These are phyloP conservation scores for Rhododendron simsii DNA, from an alignment of 148 eudicot species.

Conservation along the genomic window DNA sequence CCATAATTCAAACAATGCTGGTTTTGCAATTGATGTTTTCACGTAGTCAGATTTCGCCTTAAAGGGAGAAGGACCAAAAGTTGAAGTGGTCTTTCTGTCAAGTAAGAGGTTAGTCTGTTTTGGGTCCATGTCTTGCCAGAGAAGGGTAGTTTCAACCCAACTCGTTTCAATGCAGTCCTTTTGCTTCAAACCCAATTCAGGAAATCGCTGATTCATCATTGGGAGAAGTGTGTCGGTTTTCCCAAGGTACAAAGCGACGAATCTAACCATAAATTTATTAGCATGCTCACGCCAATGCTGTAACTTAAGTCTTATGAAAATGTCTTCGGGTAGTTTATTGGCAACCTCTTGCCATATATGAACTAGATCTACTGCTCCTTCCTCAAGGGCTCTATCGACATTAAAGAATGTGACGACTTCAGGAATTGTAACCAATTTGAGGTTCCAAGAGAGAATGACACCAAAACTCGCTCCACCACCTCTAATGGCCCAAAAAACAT, in stretches of 20 bases:
- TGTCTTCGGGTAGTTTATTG: neutral
- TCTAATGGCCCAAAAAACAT: conserved; percentile 2
- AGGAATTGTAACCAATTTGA: neutral
- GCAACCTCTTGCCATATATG: neutral
- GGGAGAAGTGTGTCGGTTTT: neutral
- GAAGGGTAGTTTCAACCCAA: neutral
- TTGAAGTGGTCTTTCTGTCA: neutral
- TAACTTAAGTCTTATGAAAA: neutral
- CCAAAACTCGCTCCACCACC: neutral
- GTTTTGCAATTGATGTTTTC: neutral
- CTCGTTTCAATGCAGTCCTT: neutral
- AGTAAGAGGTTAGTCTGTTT: too few species aligned
- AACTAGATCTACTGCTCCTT: neutral
- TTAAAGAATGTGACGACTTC: neutral
- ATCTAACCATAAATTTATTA: neutral
- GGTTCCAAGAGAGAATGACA: neutral
- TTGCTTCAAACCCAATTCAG: neutral
- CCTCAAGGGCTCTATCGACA: neutral
- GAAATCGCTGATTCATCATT: neutral
- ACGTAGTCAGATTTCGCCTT: neutral
- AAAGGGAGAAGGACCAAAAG: neutral
- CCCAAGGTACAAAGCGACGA: neutral
- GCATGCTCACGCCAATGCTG: too few species aligned
- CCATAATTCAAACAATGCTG: neutral
- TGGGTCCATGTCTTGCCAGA: neutral